phyloP scores from a whole-genome alignment of 768 basidiomycete species.

The Kwoniella bestiolae region DNA sequence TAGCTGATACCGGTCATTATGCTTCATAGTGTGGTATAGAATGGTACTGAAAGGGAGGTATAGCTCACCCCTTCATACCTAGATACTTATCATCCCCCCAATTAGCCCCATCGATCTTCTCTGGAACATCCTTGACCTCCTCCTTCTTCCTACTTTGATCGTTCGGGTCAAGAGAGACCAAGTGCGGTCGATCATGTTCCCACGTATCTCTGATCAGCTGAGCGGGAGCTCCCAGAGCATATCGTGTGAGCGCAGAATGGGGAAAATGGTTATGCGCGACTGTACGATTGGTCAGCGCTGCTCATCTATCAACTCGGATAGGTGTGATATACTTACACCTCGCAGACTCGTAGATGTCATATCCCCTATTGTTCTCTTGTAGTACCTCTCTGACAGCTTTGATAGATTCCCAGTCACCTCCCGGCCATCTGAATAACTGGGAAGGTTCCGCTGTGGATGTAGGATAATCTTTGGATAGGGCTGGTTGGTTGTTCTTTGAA shows the following conservation, averaged over 20 bases:
- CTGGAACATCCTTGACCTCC: constrained; percentile 20
- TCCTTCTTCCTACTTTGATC: constrained; percentile 14
- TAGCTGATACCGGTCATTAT: neutral
- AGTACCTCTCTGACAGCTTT: constrained; percentile 25
- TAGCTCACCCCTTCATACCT: constrained; percentile 36
- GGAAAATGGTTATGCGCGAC: constrained; percentile 48
- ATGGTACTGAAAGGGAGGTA: neutral
- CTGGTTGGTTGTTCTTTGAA: neutral
- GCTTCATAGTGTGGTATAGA: neutral
- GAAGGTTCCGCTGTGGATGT: constrained; percentile 34
- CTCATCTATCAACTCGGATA: neutral
- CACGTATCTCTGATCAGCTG: constrained; percentile 37
- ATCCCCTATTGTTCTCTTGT: constrained; percentile 43
- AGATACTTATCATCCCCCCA: constrained; percentile 39
- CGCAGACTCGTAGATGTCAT: constrained; percentile 37
- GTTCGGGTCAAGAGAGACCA: constrained; percentile 32
- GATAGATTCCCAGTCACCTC: constrained; percentile 35
- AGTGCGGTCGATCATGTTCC: constrained; percentile 22
- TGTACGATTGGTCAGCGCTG: constrained; percentile 7
- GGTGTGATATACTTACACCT: constrained; percentile 37
- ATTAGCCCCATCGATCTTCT: constrained; percentile 33
- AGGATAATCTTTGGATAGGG: constrained; percentile 30
- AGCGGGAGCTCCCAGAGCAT: constrained; percentile 41
- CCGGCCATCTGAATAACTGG: constrained; percentile 36
- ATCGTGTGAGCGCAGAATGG: constrained; percentile 43